Evolutionary conservation across 306 rosid genomes (phyloP), one percentile per base, ranked within the genome.

Genomic region (Sindora glabra): DNA sequence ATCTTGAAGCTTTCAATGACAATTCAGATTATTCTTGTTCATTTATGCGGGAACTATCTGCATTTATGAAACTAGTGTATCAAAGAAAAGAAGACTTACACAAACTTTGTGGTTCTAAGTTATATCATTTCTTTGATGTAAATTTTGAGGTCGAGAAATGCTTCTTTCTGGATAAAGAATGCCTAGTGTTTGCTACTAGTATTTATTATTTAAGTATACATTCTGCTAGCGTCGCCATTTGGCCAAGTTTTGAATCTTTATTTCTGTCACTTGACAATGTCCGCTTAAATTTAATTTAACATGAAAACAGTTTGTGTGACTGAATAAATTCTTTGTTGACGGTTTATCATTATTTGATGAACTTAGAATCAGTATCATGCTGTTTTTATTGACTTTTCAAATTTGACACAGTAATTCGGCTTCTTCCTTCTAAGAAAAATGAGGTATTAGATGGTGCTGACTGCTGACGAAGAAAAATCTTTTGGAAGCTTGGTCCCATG

Each of bases 401-500:
- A 58, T 73, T 62, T 73, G 79, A 42, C 56, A 77, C 81, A 53
- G 82, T 74, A 48, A 50, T 69, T 4, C 48, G 41, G 48, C 65
- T 48, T 68, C 49, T 19, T 56, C 64, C 44, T 64, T 58, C 30
- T 41, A 70, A 68, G 58, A 74, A 41, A 77, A 62, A 70, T 64
- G 58, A 24, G 64, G 47, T 58, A 39, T 27, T 58, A 69, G 77
- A 61, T 65, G 14, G 33, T 62, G 50, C 62, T 52, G 64, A 56
- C 61, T 62, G 50, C 62, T 52, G 64, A 56, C 61, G 78, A 74
- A 71, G 75, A 50, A 54, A 23, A 71, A 65, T 59, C 59, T 27
- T 67, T 70, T 47, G 34, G 77, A 59, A 49, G 65, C 62, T 15
- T 67, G 33, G 67, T 71, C 64, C 62, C 71, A 84, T 89, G 97